Evolutionary conservation across 176 grass and related monocot species (phyloP).

Genomic region (Hyparrhenia diplandra): DNA sequence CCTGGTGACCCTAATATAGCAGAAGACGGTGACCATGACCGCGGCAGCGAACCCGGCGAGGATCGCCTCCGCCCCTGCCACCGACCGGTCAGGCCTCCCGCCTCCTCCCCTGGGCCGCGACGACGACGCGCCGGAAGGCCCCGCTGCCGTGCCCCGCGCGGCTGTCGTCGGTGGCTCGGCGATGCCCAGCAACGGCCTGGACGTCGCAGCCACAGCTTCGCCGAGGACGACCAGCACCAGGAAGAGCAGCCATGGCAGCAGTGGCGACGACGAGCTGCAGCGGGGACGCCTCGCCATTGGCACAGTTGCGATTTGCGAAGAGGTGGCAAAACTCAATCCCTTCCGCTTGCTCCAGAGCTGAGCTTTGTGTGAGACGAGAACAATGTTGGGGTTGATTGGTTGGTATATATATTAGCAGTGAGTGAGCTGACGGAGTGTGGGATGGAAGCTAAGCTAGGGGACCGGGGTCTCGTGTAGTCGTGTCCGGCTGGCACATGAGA

Average conservation of each 20-base stretch:
- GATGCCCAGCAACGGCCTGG: constrained; percentile 40
- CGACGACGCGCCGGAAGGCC: not conserved
- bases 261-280: not conserved
- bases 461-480: constrained; percentile 43
- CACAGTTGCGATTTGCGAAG: not conserved
- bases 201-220: not conserved
- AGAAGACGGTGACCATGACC: constrained; percentile 55
- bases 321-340: not conserved
- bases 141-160: constrained; percentile 9
- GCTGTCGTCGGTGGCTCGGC: constrained; percentile 32
- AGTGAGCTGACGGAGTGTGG: constrained; percentile 5
- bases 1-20: constrained; percentile 74
- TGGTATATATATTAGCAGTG: constrained; percentile 11
- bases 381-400: not conserved
- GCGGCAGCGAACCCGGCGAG: constrained; percentile 70
- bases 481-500: constrained; percentile 35
- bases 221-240: constrained; percentile 17
- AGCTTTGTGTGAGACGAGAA: not conserved
- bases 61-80: constrained; percentile 73
- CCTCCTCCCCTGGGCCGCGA: not conserved
- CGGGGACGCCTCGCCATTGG: constrained; percentile 18
- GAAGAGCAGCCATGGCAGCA: constrained; percentile 17
- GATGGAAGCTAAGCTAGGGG: not conserved
- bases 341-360: not conserved
- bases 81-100: constrained; percentile 41